phyloP scores from a whole-genome alignment of 2,329 filamentous ascomycete species.

The Fusarium piperis region DNA sequence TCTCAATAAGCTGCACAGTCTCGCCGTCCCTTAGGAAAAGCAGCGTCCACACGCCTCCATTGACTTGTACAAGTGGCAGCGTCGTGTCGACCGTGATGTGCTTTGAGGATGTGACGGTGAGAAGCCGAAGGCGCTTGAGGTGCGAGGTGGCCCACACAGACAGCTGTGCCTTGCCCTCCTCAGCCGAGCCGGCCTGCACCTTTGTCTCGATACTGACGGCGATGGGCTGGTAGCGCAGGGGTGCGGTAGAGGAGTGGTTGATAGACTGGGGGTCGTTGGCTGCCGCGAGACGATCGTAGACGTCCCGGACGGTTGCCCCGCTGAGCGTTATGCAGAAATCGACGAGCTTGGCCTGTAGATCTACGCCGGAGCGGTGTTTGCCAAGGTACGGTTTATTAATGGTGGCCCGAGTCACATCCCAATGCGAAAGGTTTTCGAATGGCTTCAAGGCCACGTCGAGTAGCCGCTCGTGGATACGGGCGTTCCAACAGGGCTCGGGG shows the following conservation, averaged over 20 bases:
- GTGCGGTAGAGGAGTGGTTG: constrained; percentile 3
- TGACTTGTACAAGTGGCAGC: background rate
- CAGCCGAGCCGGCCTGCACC: background rate
- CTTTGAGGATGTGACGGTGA: background rate
- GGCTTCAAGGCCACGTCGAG: background rate
- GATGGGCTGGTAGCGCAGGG: constrained; percentile 1
- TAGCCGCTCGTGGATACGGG: constrained; percentile 3
- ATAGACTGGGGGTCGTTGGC: constrained; percentile 7
- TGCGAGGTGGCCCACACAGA: constrained; percentile 1
- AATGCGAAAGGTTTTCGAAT: constrained; percentile 1
- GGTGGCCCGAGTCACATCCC: constrained; percentile 4
- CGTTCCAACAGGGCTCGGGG: constrained; percentile 10
- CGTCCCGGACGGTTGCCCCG: background rate
- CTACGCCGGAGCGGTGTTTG: background rate
- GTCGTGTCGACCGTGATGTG: background rate
- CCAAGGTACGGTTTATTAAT: constrained; percentile 9
- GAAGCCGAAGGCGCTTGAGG: constrained; percentile 1
- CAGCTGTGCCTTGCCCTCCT: background rate
- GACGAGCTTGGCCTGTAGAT: constrained; percentile 8
- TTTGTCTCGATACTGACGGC: constrained; percentile 13
- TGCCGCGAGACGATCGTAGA: background rate
- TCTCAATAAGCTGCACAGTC: background rate
- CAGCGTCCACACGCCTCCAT: constrained; percentile 3
- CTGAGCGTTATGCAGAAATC: constrained; percentile 9
- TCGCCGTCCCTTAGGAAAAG: constrained; percentile 1